phyloP scores from a whole-genome alignment of 192 early-diverging fungal genomes.

The Paraglomus brasilianum region DNA sequence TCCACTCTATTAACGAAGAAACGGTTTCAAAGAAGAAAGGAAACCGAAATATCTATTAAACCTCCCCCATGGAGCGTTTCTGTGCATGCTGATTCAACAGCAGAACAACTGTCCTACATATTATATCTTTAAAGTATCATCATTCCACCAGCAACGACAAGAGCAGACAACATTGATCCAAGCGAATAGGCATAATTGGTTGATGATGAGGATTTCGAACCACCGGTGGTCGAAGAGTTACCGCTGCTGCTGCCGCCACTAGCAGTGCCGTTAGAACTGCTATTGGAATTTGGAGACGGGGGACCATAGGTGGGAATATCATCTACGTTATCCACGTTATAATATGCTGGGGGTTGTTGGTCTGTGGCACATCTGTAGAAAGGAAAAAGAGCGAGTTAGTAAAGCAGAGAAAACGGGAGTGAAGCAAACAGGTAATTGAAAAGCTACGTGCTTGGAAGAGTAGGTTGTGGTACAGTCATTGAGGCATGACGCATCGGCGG shows the following conservation, averaged over 20 bases:
- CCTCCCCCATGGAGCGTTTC: too few relatives aligned
- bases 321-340: background rate
- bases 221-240: background rate
- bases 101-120: too few relatives aligned
- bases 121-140: conserved; percentile 1
- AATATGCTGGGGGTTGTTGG: conserved; percentile 18
- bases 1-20: too few relatives aligned
- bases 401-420: background rate
- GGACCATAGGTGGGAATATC: conserved; percentile 10
- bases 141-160: conserved; percentile 2
- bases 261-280: background rate
- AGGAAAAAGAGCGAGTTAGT: background rate
- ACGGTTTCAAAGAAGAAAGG: too few relatives aligned
- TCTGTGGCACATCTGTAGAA: background rate
- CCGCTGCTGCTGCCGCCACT: background rate
- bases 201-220: background rate
- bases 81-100: too few relatives aligned
- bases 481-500: background rate
- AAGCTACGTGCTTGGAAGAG: background rate
- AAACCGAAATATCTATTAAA: too few relatives aligned
- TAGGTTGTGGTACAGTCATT: background rate
- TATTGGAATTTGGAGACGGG: background rate
- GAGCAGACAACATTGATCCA: background rate
- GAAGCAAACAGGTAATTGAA: background rate
- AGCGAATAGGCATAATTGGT: background rate